These are phyloP conservation scores for Nakazawaea ernobii DNA, from an alignment of 805 yeast species.

Conservation along the genomic window DNA sequence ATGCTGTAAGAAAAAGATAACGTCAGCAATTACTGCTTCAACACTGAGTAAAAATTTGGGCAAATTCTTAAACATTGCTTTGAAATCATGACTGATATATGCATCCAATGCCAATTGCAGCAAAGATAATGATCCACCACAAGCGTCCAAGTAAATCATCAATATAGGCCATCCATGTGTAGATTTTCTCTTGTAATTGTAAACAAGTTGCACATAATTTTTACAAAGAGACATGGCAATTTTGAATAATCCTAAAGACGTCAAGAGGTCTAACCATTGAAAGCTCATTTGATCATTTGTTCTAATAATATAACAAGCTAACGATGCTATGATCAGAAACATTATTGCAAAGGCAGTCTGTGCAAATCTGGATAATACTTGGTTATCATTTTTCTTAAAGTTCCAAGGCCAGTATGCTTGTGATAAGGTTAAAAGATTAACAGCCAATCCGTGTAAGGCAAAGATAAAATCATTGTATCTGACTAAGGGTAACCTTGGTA, in stretches of 20 bases:
- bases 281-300: constrained; percentile 12
- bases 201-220: constrained; percentile 28
- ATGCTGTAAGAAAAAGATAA: constrained; percentile 26
- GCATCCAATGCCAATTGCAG: constrained; percentile 26
- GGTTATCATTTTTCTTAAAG: constrained; percentile 27
- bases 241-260: constrained; percentile 27
- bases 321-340: constrained; percentile 10
- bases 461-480: constrained; percentile 26
- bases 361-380: constrained; percentile 18
- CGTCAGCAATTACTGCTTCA: constrained; percentile 25
- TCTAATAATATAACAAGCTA: constrained; percentile 14
- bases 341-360: constrained; percentile 15
- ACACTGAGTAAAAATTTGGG: constrained; percentile 26
- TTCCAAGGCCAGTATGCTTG: constrained; percentile 28
- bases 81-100: constrained; percentile 16
- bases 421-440: constrained; percentile 22
- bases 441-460: constrained; percentile 22
- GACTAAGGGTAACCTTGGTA: constrained; percentile 21
- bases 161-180: constrained; percentile 33
- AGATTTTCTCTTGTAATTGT: constrained; percentile 27
- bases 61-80: constrained; percentile 22
- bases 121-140: constrained; percentile 25
- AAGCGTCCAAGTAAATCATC: constrained; percentile 27
- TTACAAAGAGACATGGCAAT: constrained; percentile 28
- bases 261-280: constrained; percentile 27